These are phyloP conservation scores for Talaromyces stipitatus DNA, from an alignment of 495 filamentous ascomycete species.

Conservation along the genomic window DNA sequence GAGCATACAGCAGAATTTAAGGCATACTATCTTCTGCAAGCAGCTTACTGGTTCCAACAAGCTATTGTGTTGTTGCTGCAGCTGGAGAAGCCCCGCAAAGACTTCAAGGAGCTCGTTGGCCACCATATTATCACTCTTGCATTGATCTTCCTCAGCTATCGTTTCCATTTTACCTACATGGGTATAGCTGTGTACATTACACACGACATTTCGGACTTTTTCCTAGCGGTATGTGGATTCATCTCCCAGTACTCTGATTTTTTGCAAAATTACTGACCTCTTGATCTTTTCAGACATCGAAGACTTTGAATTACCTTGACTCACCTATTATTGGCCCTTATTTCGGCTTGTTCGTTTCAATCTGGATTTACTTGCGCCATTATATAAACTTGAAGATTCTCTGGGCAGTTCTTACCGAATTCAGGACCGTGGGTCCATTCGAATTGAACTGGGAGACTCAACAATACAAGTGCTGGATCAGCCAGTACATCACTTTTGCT, in stretches of 20 bases:
- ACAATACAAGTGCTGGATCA: conserved; percentile 75
- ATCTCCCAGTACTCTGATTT: neutral
- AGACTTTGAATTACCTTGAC: conserved; percentile 89
- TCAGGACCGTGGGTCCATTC: conserved; percentile 81
- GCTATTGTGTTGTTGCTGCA: conserved; percentile 80
- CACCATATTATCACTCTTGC: conserved; percentile 90
- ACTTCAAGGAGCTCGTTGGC: conserved; percentile 89
- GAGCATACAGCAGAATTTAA: conserved; percentile 86
- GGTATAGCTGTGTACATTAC: conserved; percentile 96
- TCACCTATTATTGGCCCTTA: conserved; percentile 69
- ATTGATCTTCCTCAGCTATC: conserved; percentile 85
- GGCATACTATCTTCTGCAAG: conserved; percentile 93
- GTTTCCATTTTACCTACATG: conserved; percentile 97
- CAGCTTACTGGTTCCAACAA: conserved; percentile 95
- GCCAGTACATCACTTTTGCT: conserved; percentile 63
- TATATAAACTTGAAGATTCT: conserved; percentile 86
- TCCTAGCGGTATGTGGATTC: conserved; percentile 70
- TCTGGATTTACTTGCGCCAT: conserved; percentile 92
- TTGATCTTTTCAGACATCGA: conserved; percentile 63
- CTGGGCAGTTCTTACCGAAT: conserved; percentile 76
- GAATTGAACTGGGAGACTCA: conserved; percentile 77
- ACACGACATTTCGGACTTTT: conserved; percentile 93
- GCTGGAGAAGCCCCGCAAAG: conserved; percentile 92
- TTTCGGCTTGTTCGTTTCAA: conserved; percentile 71
- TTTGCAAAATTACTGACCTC: conserved; percentile 1